Conservation (phyloP, 192 early-diverging fungal genomes). For the Coemansia sp. region DNA sequence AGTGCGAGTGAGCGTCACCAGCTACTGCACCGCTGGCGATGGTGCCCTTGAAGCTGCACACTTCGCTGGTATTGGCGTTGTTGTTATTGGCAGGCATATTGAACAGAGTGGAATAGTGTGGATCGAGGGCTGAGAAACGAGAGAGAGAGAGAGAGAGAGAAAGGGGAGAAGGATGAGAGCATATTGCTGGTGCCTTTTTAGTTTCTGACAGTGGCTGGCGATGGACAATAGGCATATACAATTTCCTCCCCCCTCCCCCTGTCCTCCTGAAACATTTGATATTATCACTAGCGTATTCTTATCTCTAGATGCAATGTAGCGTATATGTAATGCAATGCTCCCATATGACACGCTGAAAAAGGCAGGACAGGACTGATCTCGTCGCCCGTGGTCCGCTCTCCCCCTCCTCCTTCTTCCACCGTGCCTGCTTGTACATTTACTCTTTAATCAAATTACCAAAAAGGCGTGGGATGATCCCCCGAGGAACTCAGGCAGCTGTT, state of each 20-base stretch:
- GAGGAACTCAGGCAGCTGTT: not conserved
- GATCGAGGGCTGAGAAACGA: not conserved
- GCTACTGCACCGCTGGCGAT: conserved; percentile 6
- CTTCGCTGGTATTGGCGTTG: conserved; percentile 10
- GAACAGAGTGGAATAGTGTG: not conserved
- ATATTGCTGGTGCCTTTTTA: not conserved
- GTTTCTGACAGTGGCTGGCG: not conserved
- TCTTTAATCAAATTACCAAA: not conserved
- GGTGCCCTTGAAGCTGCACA: conserved; percentile 47
- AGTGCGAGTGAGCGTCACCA: conserved; percentile 14
- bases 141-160: not conserved
- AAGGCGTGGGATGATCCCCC: not conserved
- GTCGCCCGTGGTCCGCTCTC: not conserved
- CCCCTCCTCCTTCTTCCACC: not conserved
- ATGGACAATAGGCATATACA: not conserved
- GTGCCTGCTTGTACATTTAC: not conserved
- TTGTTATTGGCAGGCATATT: conserved; percentile 7
- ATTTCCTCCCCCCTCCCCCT: too few relatives aligned
- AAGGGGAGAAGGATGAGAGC: not conserved
- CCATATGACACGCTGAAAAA: not conserved
- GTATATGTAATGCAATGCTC: not conserved
- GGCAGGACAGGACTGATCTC: not conserved
- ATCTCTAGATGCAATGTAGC: not conserved
- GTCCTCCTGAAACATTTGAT: not conserved
- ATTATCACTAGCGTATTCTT: not conserved